A percentile compares a stretch with the other conserved stretches of the same genome.
Conservation (phyloP, 169 alveolate species). For the Plasmodium ovale region DNA sequence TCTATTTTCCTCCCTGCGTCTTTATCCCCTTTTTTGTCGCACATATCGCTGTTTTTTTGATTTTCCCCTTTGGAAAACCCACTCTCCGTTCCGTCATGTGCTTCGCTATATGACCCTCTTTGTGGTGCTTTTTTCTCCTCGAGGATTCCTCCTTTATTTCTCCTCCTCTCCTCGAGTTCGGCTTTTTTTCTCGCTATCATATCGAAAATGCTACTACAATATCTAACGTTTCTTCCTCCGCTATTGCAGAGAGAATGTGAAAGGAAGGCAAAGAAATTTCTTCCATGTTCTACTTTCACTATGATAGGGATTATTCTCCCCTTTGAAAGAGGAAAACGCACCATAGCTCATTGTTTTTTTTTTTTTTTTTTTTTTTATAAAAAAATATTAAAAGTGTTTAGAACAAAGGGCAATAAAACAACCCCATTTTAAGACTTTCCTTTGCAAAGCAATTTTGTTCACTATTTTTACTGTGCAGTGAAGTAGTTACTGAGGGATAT, state of each 20-base stretch:
- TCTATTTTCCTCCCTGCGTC: no score
- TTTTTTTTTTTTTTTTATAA: no score
- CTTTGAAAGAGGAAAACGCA: no score
- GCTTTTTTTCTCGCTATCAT: slow-evolving; percentile 33
- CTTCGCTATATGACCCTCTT: neutral
- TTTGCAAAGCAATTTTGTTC: no score
- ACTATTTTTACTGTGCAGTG: no score
- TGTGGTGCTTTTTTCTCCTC: neutral
- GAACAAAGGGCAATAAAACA: no score
- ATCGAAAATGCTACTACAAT: slow-evolving; percentile 68
- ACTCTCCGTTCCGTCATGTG: no score
- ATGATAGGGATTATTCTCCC: no score
- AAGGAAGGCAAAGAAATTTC: no score
- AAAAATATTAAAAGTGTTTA: neutral
- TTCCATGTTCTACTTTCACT: neutral
- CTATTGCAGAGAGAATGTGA: neutral
- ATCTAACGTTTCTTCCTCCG: neutral
- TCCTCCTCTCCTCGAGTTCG: neutral
- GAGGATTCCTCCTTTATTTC: neutral
- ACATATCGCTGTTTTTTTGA: neutral
- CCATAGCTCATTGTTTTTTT: no score
- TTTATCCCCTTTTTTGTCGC: neutral
- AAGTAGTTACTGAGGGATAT: no score
- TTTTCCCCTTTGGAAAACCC: neutral
- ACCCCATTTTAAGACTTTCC: no score